Base-by-base conservation (phyloP, 75 land plant species). In the Larix kaempferi region DNA sequence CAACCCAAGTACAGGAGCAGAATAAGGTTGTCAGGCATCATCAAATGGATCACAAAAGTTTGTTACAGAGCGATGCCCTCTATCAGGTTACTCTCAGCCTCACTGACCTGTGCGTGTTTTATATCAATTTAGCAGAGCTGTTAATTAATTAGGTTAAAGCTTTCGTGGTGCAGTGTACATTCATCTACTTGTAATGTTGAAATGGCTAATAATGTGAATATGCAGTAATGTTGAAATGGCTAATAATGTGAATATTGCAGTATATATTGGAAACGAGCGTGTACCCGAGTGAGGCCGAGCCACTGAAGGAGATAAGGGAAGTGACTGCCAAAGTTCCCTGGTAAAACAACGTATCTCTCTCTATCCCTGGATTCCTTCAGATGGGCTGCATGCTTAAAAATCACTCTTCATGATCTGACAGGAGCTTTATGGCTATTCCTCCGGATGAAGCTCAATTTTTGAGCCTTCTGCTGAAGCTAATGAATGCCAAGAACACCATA, bases 41-140 rank as follows among this genome's bases (percentile, higher is more conserved):
- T 44, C 87, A 91, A 76, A 84, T 84, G 23, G 98, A 95, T 71
- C 98, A 95, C 90, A 95, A 95, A 89, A 93, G 90, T 59, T 91
- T 95, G 59, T 79, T 95, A 29, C 89, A 88, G 78, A 91, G 92
- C 76, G 91, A 89, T 78, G 93, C 91, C 62, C 93, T 95, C 41
- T 93, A 93, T 66, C 95, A 95, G 92, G 98, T 92, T 66, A 33
- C 4, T 8, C 37, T 4, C 26, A 14, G 5, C 12, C 17, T 16
- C 16, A 5, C 41, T 27, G 17, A 1, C 33, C 69, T 29, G 13
- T 33, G 33, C 1, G 33, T n/a, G n/a, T 15, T 64, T 15, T 15
- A 3, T 27, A 29, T 12, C 27, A 2, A 29, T 63, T 29, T 4
- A 14, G 57, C 22, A 56, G 14, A 25, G 8, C 39, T 23, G 57